These are phyloP conservation scores for Sedum album DNA, from an alignment of 164 flowering plant species.

Conservation along the genomic window DNA sequence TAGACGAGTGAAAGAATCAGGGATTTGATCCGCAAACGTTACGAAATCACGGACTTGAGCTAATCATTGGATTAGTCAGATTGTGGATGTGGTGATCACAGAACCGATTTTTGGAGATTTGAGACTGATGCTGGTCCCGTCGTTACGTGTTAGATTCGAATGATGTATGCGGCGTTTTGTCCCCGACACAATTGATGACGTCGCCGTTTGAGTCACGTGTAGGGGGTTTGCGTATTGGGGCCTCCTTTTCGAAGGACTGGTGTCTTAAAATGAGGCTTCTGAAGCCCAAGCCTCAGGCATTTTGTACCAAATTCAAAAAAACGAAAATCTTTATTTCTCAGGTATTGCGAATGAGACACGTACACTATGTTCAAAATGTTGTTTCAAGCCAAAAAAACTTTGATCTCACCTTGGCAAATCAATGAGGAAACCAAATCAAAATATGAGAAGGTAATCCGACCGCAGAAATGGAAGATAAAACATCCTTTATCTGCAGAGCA, in stretches of 20 bases:
- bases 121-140: not conserved
- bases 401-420: not conserved
- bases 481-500: not conserved
- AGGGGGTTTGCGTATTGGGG: no score
- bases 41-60: not conserved
- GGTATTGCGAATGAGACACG: no score
- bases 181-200: not conserved
- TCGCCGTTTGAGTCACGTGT: not conserved
- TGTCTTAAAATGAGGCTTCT: no score
- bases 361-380: no score
- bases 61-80: not conserved
- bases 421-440: not conserved
- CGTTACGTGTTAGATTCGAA: not conserved
- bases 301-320: no score
- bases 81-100: not conserved
- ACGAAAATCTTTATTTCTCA: no score
- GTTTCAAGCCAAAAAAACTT: not conserved
- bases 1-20: not conserved
- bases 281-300: no score
- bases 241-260: no score
- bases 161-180: not conserved
- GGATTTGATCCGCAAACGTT: not conserved
- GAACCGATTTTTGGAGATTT: not conserved
- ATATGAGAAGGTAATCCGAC: not conserved
- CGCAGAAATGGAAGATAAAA: not conserved